phyloP scores from a whole-genome alignment of 2,329 filamentous ascomycete species.

The Talaromyces islandicus region DNA sequence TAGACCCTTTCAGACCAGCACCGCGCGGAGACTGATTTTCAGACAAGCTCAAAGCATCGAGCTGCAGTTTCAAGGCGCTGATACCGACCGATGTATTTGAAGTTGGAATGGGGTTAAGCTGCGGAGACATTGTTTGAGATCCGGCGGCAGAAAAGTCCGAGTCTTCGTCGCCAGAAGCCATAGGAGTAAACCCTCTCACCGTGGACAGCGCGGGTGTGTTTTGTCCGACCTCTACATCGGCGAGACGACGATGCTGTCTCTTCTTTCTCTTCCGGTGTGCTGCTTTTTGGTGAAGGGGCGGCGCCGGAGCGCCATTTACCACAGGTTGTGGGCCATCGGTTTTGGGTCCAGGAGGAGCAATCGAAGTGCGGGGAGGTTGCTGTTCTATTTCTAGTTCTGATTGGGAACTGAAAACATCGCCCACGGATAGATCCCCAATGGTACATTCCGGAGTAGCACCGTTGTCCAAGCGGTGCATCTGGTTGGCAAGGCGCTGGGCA shows the following conservation, averaged over 20 bases:
- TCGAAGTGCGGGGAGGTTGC: not conserved
- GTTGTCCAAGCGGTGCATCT: constrained; percentile 11
- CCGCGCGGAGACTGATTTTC: constrained; percentile 53
- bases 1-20: constrained; percentile 42
- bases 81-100: constrained; percentile 60
- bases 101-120: constrained; percentile 21
- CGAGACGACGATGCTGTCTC: constrained; percentile 28
- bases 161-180: constrained; percentile 40
- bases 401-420: constrained; percentile 35
- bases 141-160: constrained; percentile 38
- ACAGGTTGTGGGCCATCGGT: constrained; percentile 18
- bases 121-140: constrained; percentile 28
- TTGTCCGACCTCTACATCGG: constrained; percentile 11
- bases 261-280: constrained; percentile 35
- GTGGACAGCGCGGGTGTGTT: constrained; percentile 32
- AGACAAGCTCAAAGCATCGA: constrained; percentile 70
- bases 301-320: not conserved
- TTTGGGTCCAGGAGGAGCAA: constrained; percentile 18
- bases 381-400: constrained; percentile 24
- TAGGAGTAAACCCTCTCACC: constrained; percentile 39
- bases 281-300: constrained; percentile 16
- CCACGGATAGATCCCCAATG: constrained; percentile 31
- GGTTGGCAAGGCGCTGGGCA: constrained; percentile 9
- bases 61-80: constrained; percentile 71
- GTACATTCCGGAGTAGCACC: constrained; percentile 15